Evolutionary conservation across 768 basidiomycete genomes (phyloP).

Genomic region (Stropharia rugosoannulata): DNA sequence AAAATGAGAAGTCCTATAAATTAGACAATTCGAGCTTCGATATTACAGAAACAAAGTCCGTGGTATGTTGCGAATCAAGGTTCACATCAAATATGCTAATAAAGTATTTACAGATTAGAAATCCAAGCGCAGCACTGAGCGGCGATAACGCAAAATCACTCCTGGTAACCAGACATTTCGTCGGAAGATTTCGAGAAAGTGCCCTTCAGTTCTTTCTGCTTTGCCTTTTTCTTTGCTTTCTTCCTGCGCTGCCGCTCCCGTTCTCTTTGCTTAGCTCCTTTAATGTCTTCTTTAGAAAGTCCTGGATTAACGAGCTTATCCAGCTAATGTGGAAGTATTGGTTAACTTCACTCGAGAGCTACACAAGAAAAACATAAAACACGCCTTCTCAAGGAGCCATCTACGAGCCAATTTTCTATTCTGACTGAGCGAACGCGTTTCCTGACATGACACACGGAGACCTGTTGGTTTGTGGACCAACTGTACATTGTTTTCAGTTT

Average conservation of each 20-base stretch:
- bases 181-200: not conserved
- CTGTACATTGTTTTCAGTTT: conserved; percentile 90
- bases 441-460: conserved; percentile 83
- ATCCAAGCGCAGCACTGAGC: too few species aligned
- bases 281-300: conserved; percentile 66
- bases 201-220: conserved; percentile 21
- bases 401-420: conserved; percentile 80
- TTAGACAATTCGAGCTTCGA: too few species aligned
- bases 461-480: conserved; percentile 88
- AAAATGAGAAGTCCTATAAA: not conserved
- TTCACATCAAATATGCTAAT: too few species aligned
- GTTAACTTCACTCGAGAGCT: conserved; percentile 15
- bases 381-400: conserved; percentile 73
- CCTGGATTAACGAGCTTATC: conserved; percentile 76
- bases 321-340: conserved; percentile 43
- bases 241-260: conserved; percentile 72
- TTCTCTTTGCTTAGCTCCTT: conserved; percentile 71
- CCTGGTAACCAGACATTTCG: not conserved
- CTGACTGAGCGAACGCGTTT: conserved; percentile 78
- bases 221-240: conserved; percentile 74
- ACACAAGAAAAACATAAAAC: conserved; percentile 28
- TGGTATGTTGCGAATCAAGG: too few species aligned
- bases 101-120: too few species aligned
- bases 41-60: too few species aligned
- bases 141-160: not conserved